Conservation (phyloP, 2,329 filamentous ascomycete genomes). For the Botryosphaeria agaves region DNA sequence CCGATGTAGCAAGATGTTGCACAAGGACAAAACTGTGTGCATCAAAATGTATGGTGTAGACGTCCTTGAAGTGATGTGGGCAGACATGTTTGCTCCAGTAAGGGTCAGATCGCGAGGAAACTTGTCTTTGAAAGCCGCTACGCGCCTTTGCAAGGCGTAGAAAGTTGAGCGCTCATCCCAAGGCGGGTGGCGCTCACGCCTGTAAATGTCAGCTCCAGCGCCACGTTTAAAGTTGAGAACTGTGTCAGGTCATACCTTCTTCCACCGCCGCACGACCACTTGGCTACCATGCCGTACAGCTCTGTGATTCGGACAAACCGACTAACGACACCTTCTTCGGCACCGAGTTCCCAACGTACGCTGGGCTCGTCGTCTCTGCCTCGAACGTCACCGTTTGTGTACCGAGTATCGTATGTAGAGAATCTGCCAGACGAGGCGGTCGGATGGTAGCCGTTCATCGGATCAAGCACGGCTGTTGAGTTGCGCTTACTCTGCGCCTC, state of each 20-base stretch:
- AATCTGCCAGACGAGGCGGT: too few species aligned
- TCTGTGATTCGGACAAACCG: conserved; percentile 36
- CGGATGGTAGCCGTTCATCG: neutral
- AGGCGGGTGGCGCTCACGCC: conserved; percentile 36
- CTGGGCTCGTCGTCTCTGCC: conserved; percentile 23
- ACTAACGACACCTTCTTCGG: conserved; percentile 27
- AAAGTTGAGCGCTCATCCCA: conserved; percentile 42
- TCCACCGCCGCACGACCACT: conserved; percentile 41
- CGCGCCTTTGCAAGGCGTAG: conserved; percentile 30
- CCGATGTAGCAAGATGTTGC: conserved; percentile 49
- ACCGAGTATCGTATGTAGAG: neutral
- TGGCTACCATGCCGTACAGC: conserved; percentile 38
- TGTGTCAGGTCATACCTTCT: conserved; percentile 23
- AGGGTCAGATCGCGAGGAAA: conserved; percentile 41
- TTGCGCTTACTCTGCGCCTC: conserved; percentile 26
- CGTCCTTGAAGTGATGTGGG: conserved; percentile 45
- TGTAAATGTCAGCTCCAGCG: conserved; percentile 25
- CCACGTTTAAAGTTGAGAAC: neutral
- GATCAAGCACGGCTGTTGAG: conserved; percentile 21
- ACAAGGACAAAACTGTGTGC: conserved; percentile 48
- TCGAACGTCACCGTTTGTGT: conserved; percentile 6
- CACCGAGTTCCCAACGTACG: conserved; percentile 34
- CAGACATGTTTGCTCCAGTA: conserved; percentile 43
- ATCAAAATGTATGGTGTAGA: conserved; percentile 48
- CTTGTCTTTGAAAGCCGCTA: conserved; percentile 34